Percentiles rank a stretch among this genome's conserved stretches.
phyloP scores from a whole-genome alignment of 129 eudicot species.

The Pulicaria dysenterica region DNA sequence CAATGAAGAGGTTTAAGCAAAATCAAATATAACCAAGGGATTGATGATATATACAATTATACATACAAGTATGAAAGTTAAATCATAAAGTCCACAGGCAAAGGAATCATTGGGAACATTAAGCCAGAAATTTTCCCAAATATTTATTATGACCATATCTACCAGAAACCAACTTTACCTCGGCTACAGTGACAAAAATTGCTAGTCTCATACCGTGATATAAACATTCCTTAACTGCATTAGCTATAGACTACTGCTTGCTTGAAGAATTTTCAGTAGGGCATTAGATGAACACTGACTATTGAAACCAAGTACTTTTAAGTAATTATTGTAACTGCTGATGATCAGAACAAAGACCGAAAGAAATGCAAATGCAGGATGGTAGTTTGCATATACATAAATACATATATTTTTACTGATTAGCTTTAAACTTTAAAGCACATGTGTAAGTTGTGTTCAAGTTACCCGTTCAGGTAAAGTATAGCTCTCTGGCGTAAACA shows the following conservation, averaged over 20 bases:
- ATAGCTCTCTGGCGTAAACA: conserved; percentile 69
- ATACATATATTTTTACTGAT: neutral
- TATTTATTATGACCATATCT: neutral
- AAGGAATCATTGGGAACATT: conserved; percentile 6
- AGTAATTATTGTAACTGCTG: neutral
- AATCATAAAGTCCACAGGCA: neutral
- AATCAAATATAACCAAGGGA: neutral
- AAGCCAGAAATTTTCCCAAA: neutral
- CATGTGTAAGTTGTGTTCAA: neutral
- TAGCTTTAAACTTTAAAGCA: conserved; percentile 12
- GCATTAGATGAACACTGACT: neutral
- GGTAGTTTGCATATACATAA: neutral
- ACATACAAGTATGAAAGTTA: neutral
- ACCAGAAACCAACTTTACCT: neutral
- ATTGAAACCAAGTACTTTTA: neutral
- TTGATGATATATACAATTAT: too few relatives aligned
- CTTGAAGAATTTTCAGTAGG: neutral
- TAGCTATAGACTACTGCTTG: neutral
- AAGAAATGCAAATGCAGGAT: neutral
- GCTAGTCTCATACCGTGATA: neutral
- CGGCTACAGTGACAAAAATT: neutral
- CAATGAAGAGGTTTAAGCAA: conserved; percentile 18
- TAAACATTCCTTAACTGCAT: neutral
- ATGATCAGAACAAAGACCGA: neutral
- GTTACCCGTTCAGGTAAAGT: conserved; percentile 75